Percentiles rank a stretch among this genome's conserved stretches.
Evolutionary conservation across 208 protist species (phyloP).

Genomic region (Leishmania mexicana): DNA sequence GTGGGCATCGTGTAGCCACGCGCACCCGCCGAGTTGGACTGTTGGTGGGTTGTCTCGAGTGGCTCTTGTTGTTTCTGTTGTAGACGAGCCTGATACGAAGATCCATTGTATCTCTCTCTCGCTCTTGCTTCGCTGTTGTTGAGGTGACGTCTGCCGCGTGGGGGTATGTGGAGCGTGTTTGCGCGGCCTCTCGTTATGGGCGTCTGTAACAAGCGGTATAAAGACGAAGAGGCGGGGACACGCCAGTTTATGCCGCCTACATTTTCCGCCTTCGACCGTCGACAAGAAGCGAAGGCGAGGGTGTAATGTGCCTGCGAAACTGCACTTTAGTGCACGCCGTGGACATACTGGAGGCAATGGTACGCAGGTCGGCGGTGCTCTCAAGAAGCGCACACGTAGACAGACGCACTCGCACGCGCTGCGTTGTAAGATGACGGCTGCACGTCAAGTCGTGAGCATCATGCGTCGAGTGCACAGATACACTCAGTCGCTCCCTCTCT

Average conservation of each 20-base stretch:
- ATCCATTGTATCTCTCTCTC: not conserved
- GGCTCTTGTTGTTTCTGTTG: not conserved
- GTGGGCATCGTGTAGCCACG: not conserved
- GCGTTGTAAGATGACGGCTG: not conserved
- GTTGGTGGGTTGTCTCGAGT: not conserved
- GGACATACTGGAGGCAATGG: too few relatives aligned
- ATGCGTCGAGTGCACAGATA: not conserved
- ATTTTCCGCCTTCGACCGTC: not conserved
- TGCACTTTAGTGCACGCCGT: not conserved
- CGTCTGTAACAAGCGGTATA: not conserved
- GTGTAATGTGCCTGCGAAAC: not conserved
- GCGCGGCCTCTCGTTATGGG: not conserved
- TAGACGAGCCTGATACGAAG: not conserved
- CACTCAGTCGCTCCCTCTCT: not conserved
- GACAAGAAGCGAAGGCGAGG: not conserved
- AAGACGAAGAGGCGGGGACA: not conserved
- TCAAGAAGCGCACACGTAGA: not conserved
- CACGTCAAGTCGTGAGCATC: not conserved
- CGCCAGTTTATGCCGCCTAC: not conserved
- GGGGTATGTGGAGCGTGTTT: not conserved
- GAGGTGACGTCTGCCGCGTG: not conserved
- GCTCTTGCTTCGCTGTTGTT: not conserved
- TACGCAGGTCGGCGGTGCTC: not conserved
- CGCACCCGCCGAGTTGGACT: not conserved
- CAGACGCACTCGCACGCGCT: not conserved